Evolutionary conservation across 331 rosid genomes (phyloP).

Genomic region (Quercus phellos): DNA sequence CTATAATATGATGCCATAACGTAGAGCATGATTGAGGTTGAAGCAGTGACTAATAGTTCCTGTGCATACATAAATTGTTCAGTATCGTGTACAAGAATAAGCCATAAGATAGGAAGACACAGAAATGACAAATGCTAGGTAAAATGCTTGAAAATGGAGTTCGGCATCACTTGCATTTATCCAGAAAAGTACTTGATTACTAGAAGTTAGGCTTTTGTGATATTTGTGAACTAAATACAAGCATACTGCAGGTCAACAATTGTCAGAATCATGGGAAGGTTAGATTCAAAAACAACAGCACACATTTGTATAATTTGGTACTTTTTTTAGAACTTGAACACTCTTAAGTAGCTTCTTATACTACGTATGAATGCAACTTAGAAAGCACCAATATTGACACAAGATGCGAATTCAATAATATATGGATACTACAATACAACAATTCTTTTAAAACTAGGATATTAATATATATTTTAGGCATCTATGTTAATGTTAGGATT

Average conservation of each 20-base stretch:
- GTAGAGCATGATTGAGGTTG: slow-evolving; percentile 63
- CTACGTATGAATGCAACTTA: background rate
- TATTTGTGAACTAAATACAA: background rate
- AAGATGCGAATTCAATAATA: no score
- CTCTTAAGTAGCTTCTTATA: background rate
- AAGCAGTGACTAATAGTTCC: slow-evolving; percentile 77
- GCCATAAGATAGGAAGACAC: background rate
- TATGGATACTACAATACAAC: no score
- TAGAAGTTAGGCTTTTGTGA: background rate
- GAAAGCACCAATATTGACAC: no score
- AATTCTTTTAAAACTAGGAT: no score
- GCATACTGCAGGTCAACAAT: background rate
- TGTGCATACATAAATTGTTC: slow-evolving; percentile 31
- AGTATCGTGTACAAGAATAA: slow-evolving; percentile 5
- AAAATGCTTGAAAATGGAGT: background rate
- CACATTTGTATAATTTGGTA: background rate
- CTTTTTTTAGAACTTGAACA: background rate
- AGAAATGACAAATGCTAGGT: background rate
- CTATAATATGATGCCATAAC: slow-evolving; percentile 77
- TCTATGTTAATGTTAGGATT: no score
- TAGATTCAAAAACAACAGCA: background rate
- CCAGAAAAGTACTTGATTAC: background rate
- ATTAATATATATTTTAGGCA: no score
- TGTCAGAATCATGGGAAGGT: background rate
- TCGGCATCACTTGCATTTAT: background rate